Conservation (phyloP, 768 basidiomycete genomes). For the Phylloporus sp. region DNA sequence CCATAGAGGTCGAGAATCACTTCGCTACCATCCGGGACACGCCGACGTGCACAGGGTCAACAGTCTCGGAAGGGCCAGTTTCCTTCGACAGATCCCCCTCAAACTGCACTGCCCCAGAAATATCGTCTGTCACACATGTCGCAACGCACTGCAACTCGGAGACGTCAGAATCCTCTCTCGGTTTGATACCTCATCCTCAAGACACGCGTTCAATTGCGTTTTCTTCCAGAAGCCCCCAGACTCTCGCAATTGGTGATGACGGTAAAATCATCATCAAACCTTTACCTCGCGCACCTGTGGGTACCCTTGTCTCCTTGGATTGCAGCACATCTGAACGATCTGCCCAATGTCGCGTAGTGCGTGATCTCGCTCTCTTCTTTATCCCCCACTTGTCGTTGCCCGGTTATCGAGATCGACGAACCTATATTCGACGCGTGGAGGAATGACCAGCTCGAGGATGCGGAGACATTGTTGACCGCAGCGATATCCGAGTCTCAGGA, state of each 20-base stretch:
- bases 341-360: too few species aligned
- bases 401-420: neutral
- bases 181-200: neutral
- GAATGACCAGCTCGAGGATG: neutral
- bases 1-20: too few species aligned
- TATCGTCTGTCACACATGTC: too few species aligned
- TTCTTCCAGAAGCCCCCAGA: neutral
- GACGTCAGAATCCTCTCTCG: too few species aligned
- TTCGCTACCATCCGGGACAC: neutral
- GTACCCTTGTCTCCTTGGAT: neutral
- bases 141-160: too few species aligned
- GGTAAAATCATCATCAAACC: neutral
- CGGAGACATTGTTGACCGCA: neutral
- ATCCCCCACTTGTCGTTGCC: neutral
- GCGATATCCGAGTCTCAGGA: neutral
- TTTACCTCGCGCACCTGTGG: too few species aligned
- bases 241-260: neutral
- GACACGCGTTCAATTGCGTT: neutral
- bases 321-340: neutral
- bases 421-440: neutral
- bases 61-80: too few species aligned
- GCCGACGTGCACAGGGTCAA: neutral
- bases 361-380: too few species aligned
- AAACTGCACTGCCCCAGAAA: too few species aligned
- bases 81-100: too few species aligned